Conservation (phyloP, 352 stramenopile species). For the Blastocystis sp. region DNA sequence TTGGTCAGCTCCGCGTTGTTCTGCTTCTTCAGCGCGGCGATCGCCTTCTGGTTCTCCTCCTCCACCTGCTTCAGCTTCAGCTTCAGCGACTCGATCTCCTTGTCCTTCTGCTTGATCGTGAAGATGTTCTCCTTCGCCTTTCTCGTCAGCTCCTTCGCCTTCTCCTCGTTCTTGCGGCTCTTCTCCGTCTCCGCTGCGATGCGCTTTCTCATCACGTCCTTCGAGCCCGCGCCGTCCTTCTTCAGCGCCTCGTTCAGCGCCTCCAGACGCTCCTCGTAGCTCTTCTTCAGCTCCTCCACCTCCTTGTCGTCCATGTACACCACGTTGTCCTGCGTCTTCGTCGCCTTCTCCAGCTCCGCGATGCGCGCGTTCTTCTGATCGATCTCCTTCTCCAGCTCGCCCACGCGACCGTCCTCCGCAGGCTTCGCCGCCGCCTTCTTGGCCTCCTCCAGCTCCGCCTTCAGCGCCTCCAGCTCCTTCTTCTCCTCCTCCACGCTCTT, state of each 20-base stretch:
- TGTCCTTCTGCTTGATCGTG: conserved; percentile 35
- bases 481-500: conserved; percentile 2
- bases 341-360: conserved; percentile 16
- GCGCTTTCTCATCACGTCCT: conserved; percentile 12
- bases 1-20: background rate
- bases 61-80: conserved; percentile 3
- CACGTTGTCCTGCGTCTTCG: background rate
- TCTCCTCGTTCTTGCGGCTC: conserved; percentile 36
- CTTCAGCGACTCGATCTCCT: conserved; percentile 31
- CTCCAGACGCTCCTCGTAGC: background rate
- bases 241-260: conserved; percentile 25
- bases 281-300: background rate
- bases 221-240: background rate
- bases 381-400: conserved; percentile 30
- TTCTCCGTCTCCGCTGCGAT: conserved; percentile 3
- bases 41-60: background rate
- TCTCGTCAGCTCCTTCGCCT: background rate
- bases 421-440: conserved; percentile 1
- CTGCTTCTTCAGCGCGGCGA: conserved; percentile 11
- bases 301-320: background rate
- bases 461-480: background rate
- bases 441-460: background rate
- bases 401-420: background rate
- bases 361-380: conserved; percentile 42
- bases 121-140: conserved; percentile 28